Evolutionary conservation across 305 asterid genomes (phyloP).

Genomic region (Solanum hybrid): DNA sequence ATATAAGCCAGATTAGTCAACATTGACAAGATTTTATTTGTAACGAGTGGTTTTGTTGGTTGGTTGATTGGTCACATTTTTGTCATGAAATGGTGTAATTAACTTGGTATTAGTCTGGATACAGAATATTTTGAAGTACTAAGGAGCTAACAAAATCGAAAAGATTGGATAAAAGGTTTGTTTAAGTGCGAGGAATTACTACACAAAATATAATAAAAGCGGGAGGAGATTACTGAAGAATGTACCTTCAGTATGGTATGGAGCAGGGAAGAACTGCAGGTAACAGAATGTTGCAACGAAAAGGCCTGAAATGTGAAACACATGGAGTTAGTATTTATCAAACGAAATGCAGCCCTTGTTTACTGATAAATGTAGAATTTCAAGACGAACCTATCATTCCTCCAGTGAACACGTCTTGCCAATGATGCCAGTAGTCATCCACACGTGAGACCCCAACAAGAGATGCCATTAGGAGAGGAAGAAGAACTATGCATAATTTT

Average conservation of each 20-base stretch:
- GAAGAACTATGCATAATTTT: slow-evolving; percentile 60
- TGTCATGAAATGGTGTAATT: neutral
- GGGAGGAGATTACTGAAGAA: neutral
- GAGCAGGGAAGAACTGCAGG: slow-evolving; percentile 85
- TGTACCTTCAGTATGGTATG: slow-evolving; percentile 55
- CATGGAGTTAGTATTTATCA: neutral
- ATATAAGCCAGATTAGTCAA: neutral
- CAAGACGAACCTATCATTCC: slow-evolving; percentile 51
- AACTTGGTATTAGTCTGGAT: neutral
- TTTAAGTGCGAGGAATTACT: neutral
- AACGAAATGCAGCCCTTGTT: neutral
- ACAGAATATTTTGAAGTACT: neutral
- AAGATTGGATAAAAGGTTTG: neutral
- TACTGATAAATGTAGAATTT: neutral
- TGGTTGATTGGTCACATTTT: neutral
- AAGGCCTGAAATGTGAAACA: slow-evolving; percentile 32
- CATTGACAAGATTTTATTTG: neutral
- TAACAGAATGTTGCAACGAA: slow-evolving; percentile 54
- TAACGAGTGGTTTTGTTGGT: neutral
- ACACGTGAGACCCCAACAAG: slow-evolving; percentile 87
- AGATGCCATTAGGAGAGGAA: slow-evolving; percentile 69
- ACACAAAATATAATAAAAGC: neutral
- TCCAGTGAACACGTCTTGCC: slow-evolving; percentile 94
- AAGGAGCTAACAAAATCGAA: neutral
- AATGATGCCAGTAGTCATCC: slow-evolving; percentile 94